Conservation (phyloP, 169 alveolate species). For the Ichthyophthirius multifiliis region DNA sequence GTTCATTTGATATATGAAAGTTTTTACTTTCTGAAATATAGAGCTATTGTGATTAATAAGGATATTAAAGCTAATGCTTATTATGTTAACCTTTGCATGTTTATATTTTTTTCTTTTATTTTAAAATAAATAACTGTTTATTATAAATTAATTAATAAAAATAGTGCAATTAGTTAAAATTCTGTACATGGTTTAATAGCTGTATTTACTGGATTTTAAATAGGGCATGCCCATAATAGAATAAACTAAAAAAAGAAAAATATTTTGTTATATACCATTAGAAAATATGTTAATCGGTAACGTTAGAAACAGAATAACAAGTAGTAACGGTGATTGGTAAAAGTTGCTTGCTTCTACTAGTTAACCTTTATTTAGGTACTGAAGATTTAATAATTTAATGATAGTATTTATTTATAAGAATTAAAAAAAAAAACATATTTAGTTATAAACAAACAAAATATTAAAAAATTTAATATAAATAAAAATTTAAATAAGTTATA, state of each 20-base stretch:
- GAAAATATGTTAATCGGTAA: conserved; percentile 28
- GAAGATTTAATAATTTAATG: too few species aligned
- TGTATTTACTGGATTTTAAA: conserved; percentile 75
- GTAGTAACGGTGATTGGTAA: conserved; percentile 27
- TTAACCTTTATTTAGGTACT: conserved; percentile 24
- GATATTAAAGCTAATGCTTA: conserved; percentile 72
- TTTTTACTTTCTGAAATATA: too few species aligned
- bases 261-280: conserved; percentile 27
- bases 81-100: conserved; percentile 68
- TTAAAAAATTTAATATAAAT: too few species aligned
- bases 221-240: conserved; percentile 67
- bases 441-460: too few species aligned
- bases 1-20: too few species aligned
- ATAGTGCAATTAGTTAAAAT: conserved; percentile 64
- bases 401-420: too few species aligned
- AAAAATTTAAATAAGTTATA: too few species aligned
- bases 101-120: not conserved
- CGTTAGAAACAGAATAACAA: conserved; percentile 30
- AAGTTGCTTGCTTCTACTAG: conserved; percentile 38
- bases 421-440: too few species aligned
- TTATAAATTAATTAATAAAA: not conserved
- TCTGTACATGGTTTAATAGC: conserved; percentile 80
- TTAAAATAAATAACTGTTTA: not conserved
- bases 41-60: conserved; percentile 56
- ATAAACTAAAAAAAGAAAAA: not conserved